Conservation (phyloP, 139 green algal genomes). For the Mychonastes homosphaera region DNA sequence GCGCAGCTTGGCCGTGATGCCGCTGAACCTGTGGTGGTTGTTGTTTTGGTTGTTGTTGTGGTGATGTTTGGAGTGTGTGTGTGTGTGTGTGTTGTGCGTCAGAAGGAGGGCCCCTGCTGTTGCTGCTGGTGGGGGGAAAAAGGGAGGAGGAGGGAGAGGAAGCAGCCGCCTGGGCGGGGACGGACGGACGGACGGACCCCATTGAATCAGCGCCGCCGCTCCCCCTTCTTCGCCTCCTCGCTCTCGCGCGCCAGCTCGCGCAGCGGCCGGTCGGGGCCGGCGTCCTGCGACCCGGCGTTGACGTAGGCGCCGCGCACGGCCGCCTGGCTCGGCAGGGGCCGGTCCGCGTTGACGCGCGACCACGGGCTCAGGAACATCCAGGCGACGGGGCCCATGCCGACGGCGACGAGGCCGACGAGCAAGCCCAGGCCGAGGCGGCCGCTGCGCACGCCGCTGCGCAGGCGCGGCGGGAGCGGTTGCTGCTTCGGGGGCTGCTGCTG, state of each 20-base stretch:
- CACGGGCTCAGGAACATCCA: slow-evolving; percentile 11
- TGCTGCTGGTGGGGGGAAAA: not conserved
- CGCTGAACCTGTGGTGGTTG: slow-evolving; percentile 11
- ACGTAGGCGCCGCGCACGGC: slow-evolving; percentile 48
- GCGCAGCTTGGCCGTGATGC: not conserved
- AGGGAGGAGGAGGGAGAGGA: not conserved
- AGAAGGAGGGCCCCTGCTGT: too few species aligned
- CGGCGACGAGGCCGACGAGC: slow-evolving; percentile 1
- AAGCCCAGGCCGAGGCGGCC: slow-evolving; percentile 6
- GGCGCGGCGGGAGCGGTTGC: too few species aligned
- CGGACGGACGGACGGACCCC: too few species aligned
- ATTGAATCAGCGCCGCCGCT: too few species aligned
- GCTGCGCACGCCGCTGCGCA: slow-evolving; percentile 6
- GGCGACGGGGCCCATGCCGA: slow-evolving; percentile 11
- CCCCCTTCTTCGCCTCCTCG: too few species aligned
- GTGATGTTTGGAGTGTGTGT: too few species aligned
- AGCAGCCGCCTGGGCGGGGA: not conserved
- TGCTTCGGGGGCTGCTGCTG: too few species aligned
- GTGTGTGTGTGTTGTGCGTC: too few species aligned
- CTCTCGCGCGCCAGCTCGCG: not conserved
- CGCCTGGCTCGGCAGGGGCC: slow-evolving; percentile 25
- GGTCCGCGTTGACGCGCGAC: slow-evolving; percentile 28
- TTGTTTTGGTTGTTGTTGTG: too few species aligned
- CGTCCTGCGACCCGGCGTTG: slow-evolving; percentile 51
- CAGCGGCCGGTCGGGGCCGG: slow-evolving; percentile 31